These are phyloP conservation scores for Euphrasia arctica DNA, from an alignment of 305 asterid species.

Conservation along the genomic window DNA sequence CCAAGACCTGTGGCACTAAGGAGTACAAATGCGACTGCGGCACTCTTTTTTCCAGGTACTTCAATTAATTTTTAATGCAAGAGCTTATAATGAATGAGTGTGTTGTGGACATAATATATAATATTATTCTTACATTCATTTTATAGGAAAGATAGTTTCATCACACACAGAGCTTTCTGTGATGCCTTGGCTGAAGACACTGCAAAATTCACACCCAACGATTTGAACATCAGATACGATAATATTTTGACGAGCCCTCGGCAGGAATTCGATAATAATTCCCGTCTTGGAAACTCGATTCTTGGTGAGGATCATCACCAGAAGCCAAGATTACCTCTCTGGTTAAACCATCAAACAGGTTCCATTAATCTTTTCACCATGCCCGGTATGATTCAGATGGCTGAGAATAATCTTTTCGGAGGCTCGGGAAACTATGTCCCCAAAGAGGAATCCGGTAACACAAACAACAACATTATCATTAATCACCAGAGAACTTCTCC, in stretches of 20 bases:
- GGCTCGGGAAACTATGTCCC: too few species aligned
- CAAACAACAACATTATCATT: not conserved
- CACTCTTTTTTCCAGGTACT: conserved; percentile 82
- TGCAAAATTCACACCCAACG: conserved; percentile 28
- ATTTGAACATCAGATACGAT: conserved; percentile 35
- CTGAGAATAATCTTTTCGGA: too few species aligned
- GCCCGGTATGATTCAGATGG: too few species aligned
- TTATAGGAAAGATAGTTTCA: conserved; percentile 53
- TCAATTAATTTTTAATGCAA: conserved; percentile 40
- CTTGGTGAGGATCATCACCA: conserved; percentile 26
- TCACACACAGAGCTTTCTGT: conserved; percentile 55
- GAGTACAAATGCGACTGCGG: conserved; percentile 97
- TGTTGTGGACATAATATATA: conserved; percentile 5
- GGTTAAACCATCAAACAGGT: conserved; percentile 40
- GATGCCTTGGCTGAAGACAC: conserved; percentile 56
- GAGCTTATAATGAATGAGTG: conserved; percentile 35
- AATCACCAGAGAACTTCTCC: conserved; percentile 27
- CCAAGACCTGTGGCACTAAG: conserved; percentile 80
- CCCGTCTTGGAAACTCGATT: conserved; percentile 25
- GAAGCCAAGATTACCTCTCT: conserved; percentile 42
- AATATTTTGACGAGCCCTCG: conserved; percentile 24
- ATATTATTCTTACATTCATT: not conserved
- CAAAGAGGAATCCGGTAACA: not conserved
- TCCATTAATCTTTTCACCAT: too few species aligned
- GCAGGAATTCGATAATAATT: conserved; percentile 18